Base-by-base conservation (phyloP, 352 stramenopile genomes). In the Phytophthora ohioensis region DNA sequence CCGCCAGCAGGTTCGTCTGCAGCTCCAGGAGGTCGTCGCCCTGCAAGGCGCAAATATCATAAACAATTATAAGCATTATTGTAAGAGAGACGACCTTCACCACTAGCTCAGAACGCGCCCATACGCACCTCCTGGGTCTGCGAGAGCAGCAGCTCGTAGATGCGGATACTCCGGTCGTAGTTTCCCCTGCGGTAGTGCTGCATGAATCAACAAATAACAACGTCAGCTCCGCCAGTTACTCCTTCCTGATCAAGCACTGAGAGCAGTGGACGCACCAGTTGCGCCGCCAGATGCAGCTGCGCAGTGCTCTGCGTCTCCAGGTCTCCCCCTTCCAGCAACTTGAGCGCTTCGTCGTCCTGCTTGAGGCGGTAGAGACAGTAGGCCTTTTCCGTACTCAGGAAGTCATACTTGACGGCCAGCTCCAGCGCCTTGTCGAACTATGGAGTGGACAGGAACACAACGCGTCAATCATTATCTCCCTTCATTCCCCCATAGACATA, bases 361-460 rank as follows among this genome's bases (percentile, higher is more conserved):
- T 94, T 92, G 34, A 93, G 75, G 21, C 88, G 87, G 67, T 95
- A 95, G 11, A 92, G 78, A 56, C 88, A 95, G 67, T 95, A 95
- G 17, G 83, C 82, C 42, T 79, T 87, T 70, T 95, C 87, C 11
- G 81, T 79, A 32, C 64, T 69, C 42, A 95, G 62, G 57, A 81
- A 90, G 2, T 83, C 68, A 67, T 92, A 92, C 71, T 93, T 93
- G 59, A 65, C 54, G 7, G 87, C 85, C 36, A 94, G 52, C 58
- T 95, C 87, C 36, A 95, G 71, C 64, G 88, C 88, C 67, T 95
- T 95, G 65, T 95, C 88, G 67, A 93, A 93, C 86, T 95, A 43
- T 30, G 58, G 6, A 47, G 13, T 32, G 12, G 49, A 43, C 5
- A 35, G 54, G 11, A 41, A 46, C 21, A 21, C 5, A 66, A 31